Base-by-base conservation (phyloP, 2,329 filamentous ascomycete genomes). In the Esteya vermicola region DNA sequence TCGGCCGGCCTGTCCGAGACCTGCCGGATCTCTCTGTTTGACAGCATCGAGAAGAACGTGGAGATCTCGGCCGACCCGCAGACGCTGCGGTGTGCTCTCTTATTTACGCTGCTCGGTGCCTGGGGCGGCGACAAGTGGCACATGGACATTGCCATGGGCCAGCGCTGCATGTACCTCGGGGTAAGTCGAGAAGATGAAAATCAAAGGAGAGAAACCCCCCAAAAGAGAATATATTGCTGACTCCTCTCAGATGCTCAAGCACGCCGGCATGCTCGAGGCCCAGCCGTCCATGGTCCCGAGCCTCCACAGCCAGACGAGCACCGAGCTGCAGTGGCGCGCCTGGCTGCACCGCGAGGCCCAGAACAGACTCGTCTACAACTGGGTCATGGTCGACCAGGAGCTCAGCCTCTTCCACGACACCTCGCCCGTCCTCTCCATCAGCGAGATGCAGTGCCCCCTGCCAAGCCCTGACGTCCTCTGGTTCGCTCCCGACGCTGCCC, bases 91-190 rank as follows among this genome's bases (percentile, higher is more conserved):
- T 76, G 75, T 36, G 78, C 78, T 0, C 60, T 83, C 12, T 66
- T 83, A 4, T 81, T 81, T 53, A 80, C 73, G 2, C 67, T 78
- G 2, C 66, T 81, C 21, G 78, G 77, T 8, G 75, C 75, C 1
- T 84, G 79, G 79, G 80, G 78, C 52, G 79, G 79, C 34, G 78
- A 83, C 55, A 82, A 82, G 57, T 82, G 78, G 77, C 74, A 81
- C 47, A 83, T 82, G 78, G 78, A 83, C 50, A 81, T 82, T 47
- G 72, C 77, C 32, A 81, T 82, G 75, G 78, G 78, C 23, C 79
- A 82, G 55, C 68, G 77, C 36, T 75, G 75, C 42, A 82, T 82
- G 75, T 83, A 83, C 54, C 68, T 81, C 44, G 70, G 77, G 43
- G 68, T 72, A 50, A 61, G 66, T 54, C 14, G 23, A 21, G n/a